Base-by-base conservation (phyloP, 306 rosid species). In the Oemleria cerasiformis region DNA sequence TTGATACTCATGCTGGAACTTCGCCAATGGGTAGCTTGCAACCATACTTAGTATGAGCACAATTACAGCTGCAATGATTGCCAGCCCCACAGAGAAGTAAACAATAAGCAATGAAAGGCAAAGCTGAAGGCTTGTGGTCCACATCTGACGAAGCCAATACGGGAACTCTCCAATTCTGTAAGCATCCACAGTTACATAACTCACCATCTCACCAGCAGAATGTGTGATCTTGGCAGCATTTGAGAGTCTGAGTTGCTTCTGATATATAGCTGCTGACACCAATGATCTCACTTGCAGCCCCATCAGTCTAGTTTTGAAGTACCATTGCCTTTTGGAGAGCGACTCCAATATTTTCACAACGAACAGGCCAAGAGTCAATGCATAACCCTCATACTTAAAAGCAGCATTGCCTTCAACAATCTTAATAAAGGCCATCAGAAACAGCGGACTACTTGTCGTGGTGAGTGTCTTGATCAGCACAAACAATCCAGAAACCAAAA, bases 1-100 rank as follows among this genome's bases (percentile, higher is more conserved):
- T 41, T 68, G 83, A 55, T 79, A 79, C 54, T 79, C 64, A 39
- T 73, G 75, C 66, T 73, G 83, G 67, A 79, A 55, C 50, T 68
- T 79, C 9, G 50, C 72, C 65, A 79, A 20, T 73, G 79, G 79
- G 21, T 75, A 62, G 25, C 75, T 79, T 68, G 51, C 72, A 11
- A 68, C 25, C 72, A 73, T 8, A 7, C 63, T 62, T 67, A 68
- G n/a, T 48, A 79, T 21, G 51, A 79, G 60, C 23, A 68, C 67
- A 62, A 9, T 20, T 38, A 79, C 34, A 63, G 72, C 68, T 39
- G 79, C 74, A 73, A 73, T 47, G 15, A 61, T 55, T 39, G 75
- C 79, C 17, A 48, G 40, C 75, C 83, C 83, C 4, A 79, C 78
- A 30, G 75, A 57, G 42, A 51, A 68, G 67, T 79, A 68, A 6